phyloP scores from a whole-genome alignment of 2,329 filamentous ascomycete species.

The Aspergillus sp. region DNA sequence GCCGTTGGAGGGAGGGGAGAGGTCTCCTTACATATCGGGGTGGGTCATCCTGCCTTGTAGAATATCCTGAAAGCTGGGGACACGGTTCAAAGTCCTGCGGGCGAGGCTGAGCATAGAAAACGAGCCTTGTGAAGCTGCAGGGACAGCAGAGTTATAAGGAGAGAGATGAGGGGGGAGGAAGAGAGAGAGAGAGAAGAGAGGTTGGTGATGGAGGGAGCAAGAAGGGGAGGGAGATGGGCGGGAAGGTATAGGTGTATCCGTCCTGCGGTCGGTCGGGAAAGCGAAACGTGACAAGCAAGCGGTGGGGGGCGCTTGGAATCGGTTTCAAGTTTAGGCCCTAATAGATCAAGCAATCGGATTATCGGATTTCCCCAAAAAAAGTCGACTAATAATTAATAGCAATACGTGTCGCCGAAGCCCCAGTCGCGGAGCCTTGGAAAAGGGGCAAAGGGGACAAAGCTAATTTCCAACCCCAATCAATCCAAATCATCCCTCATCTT shows the following conservation, averaged over 20 bases:
- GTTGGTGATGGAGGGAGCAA: slow-evolving; percentile 25
- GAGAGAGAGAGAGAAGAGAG: slow-evolving; percentile 23
- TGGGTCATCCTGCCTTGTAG: slow-evolving; percentile 50
- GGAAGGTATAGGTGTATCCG: slow-evolving; percentile 29
- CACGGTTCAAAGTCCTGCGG: slow-evolving; percentile 45
- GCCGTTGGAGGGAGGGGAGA: not conserved
- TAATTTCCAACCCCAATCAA: slow-evolving; percentile 4
- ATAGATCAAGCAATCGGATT: slow-evolving; percentile 1
- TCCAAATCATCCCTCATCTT: slow-evolving; percentile 4
- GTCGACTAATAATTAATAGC: not conserved
- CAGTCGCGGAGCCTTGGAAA: slow-evolving; percentile 4
- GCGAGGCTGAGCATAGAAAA: slow-evolving; percentile 48
- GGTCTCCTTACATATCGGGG: slow-evolving; percentile 45
- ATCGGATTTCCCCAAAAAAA: not conserved
- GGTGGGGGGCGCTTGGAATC: slow-evolving; percentile 29
- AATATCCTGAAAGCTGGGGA: slow-evolving; percentile 49
- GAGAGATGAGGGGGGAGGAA: slow-evolving; percentile 8
- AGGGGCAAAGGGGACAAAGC: not conserved
- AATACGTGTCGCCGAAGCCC: not conserved
- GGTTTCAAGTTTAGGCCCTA: slow-evolving; percentile 40
- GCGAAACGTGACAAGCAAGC: slow-evolving; percentile 27
- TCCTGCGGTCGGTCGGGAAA: slow-evolving; percentile 20
- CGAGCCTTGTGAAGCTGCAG: slow-evolving; percentile 27
- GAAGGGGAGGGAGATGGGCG: slow-evolving; percentile 23
- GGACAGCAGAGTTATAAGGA: slow-evolving; percentile 30